phyloP scores from a whole-genome alignment of 129 eudicot species.

The Escallonia rubra region DNA sequence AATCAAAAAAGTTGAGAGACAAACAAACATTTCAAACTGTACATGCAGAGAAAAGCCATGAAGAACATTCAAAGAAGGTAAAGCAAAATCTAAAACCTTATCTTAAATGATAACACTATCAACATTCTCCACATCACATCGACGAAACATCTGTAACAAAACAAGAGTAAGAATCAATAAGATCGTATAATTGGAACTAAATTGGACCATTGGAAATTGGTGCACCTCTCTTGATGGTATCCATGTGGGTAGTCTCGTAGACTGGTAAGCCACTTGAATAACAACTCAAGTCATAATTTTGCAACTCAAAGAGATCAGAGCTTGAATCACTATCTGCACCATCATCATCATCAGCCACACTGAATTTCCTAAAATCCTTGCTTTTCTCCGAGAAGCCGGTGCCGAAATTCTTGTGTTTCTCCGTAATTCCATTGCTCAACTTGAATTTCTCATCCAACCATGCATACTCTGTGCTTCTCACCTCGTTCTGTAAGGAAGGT shows the following conservation, averaged over 20 bases:
- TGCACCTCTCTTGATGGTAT: slow-evolving; percentile 63
- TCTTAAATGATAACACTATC: slow-evolving; percentile 8
- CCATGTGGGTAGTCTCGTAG: slow-evolving; percentile 77
- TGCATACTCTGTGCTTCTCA: background rate
- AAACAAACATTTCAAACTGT: slow-evolving; percentile 21
- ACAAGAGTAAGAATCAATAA: background rate
- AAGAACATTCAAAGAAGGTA: slow-evolving; percentile 13
- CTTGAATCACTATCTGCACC: slow-evolving; percentile 95
- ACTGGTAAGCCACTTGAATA: slow-evolving; percentile 74
- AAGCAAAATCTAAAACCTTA: slow-evolving; percentile 14
- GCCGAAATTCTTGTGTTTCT: slow-evolving; percentile 23
- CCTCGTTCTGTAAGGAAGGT: background rate
- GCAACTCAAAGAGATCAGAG: slow-evolving; percentile 88
- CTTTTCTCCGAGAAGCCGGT: slow-evolving; percentile 24
- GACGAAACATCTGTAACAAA: background rate
- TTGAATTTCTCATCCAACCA: slow-evolving; percentile 35
- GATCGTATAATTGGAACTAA: background rate
- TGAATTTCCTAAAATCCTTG: slow-evolving; percentile 31
- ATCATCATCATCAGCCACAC: slow-evolving; percentile 39
- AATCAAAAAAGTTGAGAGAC: background rate
- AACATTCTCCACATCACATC: background rate
- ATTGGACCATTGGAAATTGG: slow-evolving; percentile 33
- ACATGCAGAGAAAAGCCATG: slow-evolving; percentile 5
- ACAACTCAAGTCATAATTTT: slow-evolving; percentile 60
- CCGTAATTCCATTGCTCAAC: slow-evolving; percentile 22